Percentiles rank a stretch among this genome's conserved stretches.
Evolutionary conservation across 345 rosid species (phyloP).

Genomic region (Hypericum perforatum): DNA sequence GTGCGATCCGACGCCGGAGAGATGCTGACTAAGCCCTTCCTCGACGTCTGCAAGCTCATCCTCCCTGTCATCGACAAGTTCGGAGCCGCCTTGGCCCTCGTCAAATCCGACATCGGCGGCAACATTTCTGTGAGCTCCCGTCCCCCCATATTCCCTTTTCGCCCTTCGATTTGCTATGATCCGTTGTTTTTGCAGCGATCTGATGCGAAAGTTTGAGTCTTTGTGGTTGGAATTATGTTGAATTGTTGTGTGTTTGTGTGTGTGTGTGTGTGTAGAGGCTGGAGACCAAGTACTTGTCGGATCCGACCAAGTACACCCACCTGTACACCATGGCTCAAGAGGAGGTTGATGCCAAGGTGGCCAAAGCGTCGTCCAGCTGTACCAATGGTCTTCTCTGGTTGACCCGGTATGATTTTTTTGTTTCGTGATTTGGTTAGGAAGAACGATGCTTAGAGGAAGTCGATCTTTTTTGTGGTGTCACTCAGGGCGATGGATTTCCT

Average conservation of each 20-base stretch:
- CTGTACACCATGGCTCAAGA: constrained; percentile 70
- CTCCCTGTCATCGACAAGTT: constrained; percentile 87
- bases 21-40: constrained; percentile 74
- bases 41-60: constrained; percentile 76
- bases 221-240: no score
- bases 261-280: constrained; percentile 70
- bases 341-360: constrained; percentile 68
- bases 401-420: constrained; percentile 43
- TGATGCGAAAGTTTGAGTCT: not conserved
- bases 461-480: constrained; percentile 9
- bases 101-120: constrained; percentile 84
- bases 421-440: not conserved
- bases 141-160: constrained; percentile 10
- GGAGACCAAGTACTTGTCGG: constrained; percentile 61
- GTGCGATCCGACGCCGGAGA: constrained; percentile 60
- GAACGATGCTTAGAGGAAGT: not conserved
- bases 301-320: constrained; percentile 52
- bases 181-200: not conserved
- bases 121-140: constrained; percentile 75
- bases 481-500: constrained; percentile 94
- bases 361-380: constrained; percentile 83
- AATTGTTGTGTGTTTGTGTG: no score
- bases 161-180: not conserved
- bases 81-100: constrained; percentile 85
- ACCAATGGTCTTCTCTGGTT: constrained; percentile 96